Evolutionary conservation across 1,139 yeast genomes (phyloP), one percentile per base, ranked within the genome.

Genomic region (Hemisphaericaspora xylofermentans): DNA sequence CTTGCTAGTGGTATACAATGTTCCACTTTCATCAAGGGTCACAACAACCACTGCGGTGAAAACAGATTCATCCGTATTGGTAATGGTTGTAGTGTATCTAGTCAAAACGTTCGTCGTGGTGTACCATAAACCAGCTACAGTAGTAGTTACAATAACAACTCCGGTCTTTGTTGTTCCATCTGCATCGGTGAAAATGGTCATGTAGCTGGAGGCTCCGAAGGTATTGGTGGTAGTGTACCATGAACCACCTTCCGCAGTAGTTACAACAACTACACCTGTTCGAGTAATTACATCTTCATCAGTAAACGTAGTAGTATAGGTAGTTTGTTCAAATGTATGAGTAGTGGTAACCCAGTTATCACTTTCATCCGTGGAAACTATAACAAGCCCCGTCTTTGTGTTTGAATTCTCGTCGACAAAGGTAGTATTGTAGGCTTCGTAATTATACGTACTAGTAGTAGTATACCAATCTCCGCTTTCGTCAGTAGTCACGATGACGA

Each of bases 391-490:
- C n/a, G n/a, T n/a, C n/a, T n/a, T 43, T 18, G 43, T 41, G n/a
- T 38, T n/a, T n/a, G n/a, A 18, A 29, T 32, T 38, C 3, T 44
- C 35, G 9, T 51, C 52, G 33, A 41, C 13, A 15, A 38, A 29
- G 13, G 49, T 47, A 15, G 46, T 43, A 29, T 8, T 24, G 26
- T 24, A 24, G 26, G 26, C 4, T 12, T 4, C 10, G 16, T 6
- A 29, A 7, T 30, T 19, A 29, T 15, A 29, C 14, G 19, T 15
- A 10, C 13, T 18, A 12, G 33, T 30, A 10, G 33, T 30, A 10
- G 33, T 18, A 17, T 17, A 17, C 26, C 26, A 24, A 4, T 24
- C 10, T 6, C 26, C 26, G 4, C 5, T 8, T 4, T 29, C 19
- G 7, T 4, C 19, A 6, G 6, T 15, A 29, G 19, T 29, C 12